Percentiles rank a stretch among this genome's conserved stretches.
These are phyloP conservation scores for Torulaspora globosa DNA, from an alignment of 1,139 yeast species.

Conservation along the genomic window DNA sequence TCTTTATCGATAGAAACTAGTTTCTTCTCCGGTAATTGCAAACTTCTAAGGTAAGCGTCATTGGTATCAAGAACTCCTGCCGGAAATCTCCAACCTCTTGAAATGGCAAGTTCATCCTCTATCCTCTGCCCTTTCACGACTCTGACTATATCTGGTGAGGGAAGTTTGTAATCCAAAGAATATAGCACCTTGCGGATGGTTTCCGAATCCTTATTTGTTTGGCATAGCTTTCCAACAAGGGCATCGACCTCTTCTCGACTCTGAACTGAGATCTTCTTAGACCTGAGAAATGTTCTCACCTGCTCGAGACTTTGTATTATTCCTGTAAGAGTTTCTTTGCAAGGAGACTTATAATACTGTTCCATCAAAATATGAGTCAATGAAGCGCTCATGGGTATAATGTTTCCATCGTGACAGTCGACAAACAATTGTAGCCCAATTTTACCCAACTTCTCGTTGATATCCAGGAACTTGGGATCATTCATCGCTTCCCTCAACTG, in stretches of 20 bases:
- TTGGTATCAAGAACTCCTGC: conserved; percentile 29
- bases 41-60: conserved; percentile 31
- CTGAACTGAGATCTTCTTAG: conserved; percentile 18
- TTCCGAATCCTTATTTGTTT: conserved; percentile 16
- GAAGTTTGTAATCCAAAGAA: conserved; percentile 27
- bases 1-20: conserved; percentile 27
- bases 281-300: conserved; percentile 20
- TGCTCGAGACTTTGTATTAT: conserved; percentile 14
- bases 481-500: conserved; percentile 21
- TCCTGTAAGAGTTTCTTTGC: conserved; percentile 17
- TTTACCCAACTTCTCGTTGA: conserved; percentile 23
- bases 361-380: conserved; percentile 21
- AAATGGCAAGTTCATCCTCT: conserved; percentile 28
- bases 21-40: conserved; percentile 27
- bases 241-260: conserved; percentile 19
- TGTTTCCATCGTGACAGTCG: conserved; percentile 21
- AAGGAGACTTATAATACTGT: conserved; percentile 21
- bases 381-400: conserved; percentile 24
- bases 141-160: conserved; percentile 32
- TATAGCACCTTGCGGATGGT: conserved; percentile 22
- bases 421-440: conserved; percentile 31
- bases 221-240: conserved; percentile 20
- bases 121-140: conserved; percentile 30
- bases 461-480: conserved; percentile 9
- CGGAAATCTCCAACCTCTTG: conserved; percentile 34